These are phyloP conservation scores for Kuraishia capsulata DNA, from an alignment of 805 yeast species.

Conservation along the genomic window DNA sequence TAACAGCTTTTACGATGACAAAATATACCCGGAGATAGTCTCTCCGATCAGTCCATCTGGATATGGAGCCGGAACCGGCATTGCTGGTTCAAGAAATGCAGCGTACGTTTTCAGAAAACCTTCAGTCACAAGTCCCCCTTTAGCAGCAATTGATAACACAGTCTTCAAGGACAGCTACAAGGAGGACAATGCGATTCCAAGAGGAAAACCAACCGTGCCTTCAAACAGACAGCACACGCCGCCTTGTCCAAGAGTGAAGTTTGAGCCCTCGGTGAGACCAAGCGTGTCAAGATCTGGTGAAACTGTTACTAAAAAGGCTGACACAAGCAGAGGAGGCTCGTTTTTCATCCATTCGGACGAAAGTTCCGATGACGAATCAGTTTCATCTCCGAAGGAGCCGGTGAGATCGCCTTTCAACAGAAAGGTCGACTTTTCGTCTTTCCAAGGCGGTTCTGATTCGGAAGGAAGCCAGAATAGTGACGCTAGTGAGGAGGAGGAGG, in stretches of 20 bases:
- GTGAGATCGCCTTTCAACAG: background rate
- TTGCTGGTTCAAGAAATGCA: background rate
- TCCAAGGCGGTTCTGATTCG: background rate
- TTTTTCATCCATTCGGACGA: background rate
- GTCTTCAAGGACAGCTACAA: background rate
- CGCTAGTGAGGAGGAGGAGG: constrained; percentile 30
- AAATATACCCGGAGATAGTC: constrained; percentile 1
- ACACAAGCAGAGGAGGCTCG: background rate
- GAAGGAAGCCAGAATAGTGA: constrained; percentile 26
- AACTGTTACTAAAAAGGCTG: too few species aligned
- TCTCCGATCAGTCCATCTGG: background rate
- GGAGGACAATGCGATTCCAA: background rate
- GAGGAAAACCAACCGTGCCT: background rate
- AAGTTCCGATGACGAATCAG: background rate
- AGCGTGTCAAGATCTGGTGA: too few species aligned
- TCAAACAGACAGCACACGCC: background rate
- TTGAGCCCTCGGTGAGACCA: background rate
- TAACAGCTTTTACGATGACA: constrained; percentile 48
- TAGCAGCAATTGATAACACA: background rate
- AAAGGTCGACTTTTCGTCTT: background rate
- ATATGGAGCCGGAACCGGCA: background rate
- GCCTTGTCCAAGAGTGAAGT: background rate
- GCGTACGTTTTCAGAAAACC: background rate
- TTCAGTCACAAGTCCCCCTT: background rate
- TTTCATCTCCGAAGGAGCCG: background rate